Conservation (phyloP, 2,329 filamentous ascomycete genomes). For the Sporothrix pallida region DNA sequence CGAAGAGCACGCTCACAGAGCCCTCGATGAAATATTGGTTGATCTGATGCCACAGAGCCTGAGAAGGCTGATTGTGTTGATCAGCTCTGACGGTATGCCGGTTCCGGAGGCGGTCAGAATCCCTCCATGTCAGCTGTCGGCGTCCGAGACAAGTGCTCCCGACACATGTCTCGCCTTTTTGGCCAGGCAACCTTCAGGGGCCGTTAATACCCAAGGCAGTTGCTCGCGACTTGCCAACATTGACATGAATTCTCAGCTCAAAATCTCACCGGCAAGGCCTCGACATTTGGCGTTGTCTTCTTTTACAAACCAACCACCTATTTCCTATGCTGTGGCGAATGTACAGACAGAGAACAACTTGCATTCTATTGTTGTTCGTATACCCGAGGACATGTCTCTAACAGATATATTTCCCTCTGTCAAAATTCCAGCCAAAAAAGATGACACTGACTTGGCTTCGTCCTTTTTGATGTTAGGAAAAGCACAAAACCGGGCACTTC, state of each 20-base stretch:
- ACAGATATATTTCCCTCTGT: too few relatives aligned
- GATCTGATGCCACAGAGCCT: slow-evolving; percentile 2
- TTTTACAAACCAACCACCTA: background rate
- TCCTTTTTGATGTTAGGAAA: background rate
- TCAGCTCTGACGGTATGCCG: background rate
- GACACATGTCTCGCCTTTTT: background rate
- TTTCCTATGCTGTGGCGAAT: background rate
- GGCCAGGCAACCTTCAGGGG: too few relatives aligned
- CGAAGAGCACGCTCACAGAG: background rate
- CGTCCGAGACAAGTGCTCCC: background rate
- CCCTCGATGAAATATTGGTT: background rate
- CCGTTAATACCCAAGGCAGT: background rate
- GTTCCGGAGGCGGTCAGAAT: background rate
- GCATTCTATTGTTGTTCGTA: background rate
- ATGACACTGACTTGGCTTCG: background rate
- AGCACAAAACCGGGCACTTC: background rate
- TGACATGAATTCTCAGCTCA: background rate
- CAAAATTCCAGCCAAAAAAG: too few relatives aligned
- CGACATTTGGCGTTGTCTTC: too few relatives aligned
- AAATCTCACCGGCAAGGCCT: too few relatives aligned
- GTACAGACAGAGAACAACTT: background rate
- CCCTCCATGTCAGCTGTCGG: background rate
- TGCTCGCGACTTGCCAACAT: too few relatives aligned
- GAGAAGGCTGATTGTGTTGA: background rate
- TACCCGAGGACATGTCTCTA: too few relatives aligned